Evolutionary conservation across 2,329 filamentous ascomycete genomes (phyloP).

Genomic region (Lomentospora prolificans): DNA sequence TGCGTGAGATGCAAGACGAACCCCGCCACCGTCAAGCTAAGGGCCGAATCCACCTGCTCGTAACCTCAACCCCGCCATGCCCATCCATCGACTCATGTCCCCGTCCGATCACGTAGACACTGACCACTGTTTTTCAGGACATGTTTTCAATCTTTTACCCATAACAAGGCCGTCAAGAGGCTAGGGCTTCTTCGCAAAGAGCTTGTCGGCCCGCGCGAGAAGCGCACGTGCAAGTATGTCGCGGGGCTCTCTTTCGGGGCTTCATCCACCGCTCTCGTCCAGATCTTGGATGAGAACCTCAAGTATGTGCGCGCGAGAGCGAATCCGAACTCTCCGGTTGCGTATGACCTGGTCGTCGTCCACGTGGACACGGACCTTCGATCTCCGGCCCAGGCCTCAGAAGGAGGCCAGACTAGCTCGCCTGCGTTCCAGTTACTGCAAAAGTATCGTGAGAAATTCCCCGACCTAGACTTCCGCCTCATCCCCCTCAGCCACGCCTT

Average conservation of each 20-base stretch:
- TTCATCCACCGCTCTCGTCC: constrained; percentile 67
- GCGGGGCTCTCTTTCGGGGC: constrained; percentile 76
- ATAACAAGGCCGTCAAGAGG: constrained; percentile 71
- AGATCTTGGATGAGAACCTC: constrained; percentile 64
- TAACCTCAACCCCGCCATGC: constrained; percentile 8
- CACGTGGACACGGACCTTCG: constrained; percentile 39
- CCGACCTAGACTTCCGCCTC: constrained; percentile 52
- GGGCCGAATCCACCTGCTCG: constrained; percentile 18
- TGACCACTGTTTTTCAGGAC: constrained; percentile 20
- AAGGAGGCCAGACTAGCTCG: constrained; percentile 5
- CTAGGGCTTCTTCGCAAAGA: constrained; percentile 42
- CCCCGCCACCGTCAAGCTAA: constrained; percentile 13
- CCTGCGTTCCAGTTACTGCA: constrained; percentile 35
- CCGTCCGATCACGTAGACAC: neutral
- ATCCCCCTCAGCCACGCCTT: constrained; percentile 57
- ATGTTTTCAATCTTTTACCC: constrained; percentile 72
- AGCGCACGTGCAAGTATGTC: constrained; percentile 40
- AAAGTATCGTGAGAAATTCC: constrained; percentile 50
- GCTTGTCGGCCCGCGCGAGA: constrained; percentile 23
- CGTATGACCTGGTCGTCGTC: constrained; percentile 57
- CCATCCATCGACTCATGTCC: neutral
- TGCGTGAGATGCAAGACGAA: constrained; percentile 16
- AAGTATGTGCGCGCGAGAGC: constrained; percentile 54
- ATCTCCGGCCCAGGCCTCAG: constrained; percentile 2
- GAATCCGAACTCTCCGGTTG: constrained; percentile 15